These are phyloP conservation scores for Flaveria brownii DNA, from an alignment of 129 eudicot species.

Conservation along the genomic window DNA sequence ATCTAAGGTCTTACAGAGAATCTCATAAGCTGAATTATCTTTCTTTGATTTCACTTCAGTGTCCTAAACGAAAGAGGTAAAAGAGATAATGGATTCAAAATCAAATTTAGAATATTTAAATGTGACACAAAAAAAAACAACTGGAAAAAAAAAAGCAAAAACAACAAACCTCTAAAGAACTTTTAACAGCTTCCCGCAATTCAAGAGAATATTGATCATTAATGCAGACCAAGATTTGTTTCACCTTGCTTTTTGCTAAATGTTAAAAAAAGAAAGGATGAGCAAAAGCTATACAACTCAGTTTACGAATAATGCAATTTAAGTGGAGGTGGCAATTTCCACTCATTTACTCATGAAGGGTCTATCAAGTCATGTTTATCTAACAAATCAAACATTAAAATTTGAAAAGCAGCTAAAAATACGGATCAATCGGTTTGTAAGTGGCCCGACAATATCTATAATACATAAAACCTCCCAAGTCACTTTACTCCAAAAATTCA, in stretches of 20 bases:
- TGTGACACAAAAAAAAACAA: background rate
- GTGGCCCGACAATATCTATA: background rate
- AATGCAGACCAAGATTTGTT: slow-evolving; percentile 57
- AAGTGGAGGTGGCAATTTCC: background rate
- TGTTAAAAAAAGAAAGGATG: slow-evolving; percentile 10
- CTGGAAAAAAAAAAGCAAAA: background rate
- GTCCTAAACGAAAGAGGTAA: slow-evolving; percentile 36
- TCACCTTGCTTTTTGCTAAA: slow-evolving; percentile 44
- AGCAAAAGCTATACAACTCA: slow-evolving; percentile 17
- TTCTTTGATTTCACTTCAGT: slow-evolving; percentile 53
- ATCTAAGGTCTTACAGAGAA: slow-evolving; percentile 61
- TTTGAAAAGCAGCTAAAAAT: background rate
- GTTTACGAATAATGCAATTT: slow-evolving; percentile 12
- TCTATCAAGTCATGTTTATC: background rate
- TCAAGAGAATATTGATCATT: slow-evolving; percentile 58
- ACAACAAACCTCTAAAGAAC: slow-evolving; percentile 54
- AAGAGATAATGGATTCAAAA: slow-evolving; percentile 5
- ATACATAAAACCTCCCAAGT: background rate
- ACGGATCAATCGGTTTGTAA: background rate
- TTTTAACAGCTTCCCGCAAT: slow-evolving; percentile 57
- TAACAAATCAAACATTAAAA: background rate
- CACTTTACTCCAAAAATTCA: background rate
- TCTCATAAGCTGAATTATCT: slow-evolving; percentile 50
- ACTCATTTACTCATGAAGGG: slow-evolving; percentile 6
- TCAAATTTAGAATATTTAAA: background rate